A percentile compares a stretch with the other conserved stretches of the same genome.
Evolutionary conservation across 2,329 filamentous ascomycete genomes (phyloP).

Genomic region (Paecilomyces dactylethromorphus): DNA sequence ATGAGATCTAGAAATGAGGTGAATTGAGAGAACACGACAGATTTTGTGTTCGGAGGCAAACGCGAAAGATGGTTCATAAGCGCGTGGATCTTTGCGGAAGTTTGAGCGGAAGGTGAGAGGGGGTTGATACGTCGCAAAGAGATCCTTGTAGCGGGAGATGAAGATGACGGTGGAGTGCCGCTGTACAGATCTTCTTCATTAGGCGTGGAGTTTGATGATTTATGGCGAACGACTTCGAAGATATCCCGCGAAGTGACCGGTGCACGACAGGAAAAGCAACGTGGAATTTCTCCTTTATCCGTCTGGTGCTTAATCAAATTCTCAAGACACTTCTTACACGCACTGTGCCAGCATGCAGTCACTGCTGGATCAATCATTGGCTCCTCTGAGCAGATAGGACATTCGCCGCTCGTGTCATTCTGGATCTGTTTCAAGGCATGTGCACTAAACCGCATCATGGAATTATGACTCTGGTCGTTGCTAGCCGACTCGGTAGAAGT

Average conservation of each 20-base stretch:
- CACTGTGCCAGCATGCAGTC: slow-evolving; percentile 95
- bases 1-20: slow-evolving; percentile 93
- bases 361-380: slow-evolving; percentile 93
- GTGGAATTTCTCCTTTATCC: slow-evolving; percentile 66
- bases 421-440: slow-evolving; percentile 88
- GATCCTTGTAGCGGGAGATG: slow-evolving; percentile 43
- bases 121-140: slow-evolving; percentile 56
- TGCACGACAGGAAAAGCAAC: slow-evolving; percentile 87
- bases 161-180: slow-evolving; percentile 29
- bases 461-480: slow-evolving; percentile 38
- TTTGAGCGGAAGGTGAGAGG: slow-evolving; percentile 52
- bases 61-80: slow-evolving; percentile 68
- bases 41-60: slow-evolving; percentile 69
- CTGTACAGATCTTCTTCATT: slow-evolving; percentile 38
- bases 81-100: slow-evolving; percentile 78
- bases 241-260: slow-evolving; percentile 75
- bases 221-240: slow-evolving; percentile 82
- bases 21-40: slow-evolving; percentile 94
- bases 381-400: slow-evolving; percentile 90
- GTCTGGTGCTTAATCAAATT: slow-evolving; percentile 84
- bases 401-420: slow-evolving; percentile 80
- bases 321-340: slow-evolving; percentile 88
- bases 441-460: slow-evolving; percentile 70
- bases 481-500: slow-evolving; percentile 56
- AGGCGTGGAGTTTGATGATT: slow-evolving; percentile 36